These are phyloP conservation scores for Flagelloscypha sp. DNA, from an alignment of 768 basidiomycete species.

Conservation along the genomic window DNA sequence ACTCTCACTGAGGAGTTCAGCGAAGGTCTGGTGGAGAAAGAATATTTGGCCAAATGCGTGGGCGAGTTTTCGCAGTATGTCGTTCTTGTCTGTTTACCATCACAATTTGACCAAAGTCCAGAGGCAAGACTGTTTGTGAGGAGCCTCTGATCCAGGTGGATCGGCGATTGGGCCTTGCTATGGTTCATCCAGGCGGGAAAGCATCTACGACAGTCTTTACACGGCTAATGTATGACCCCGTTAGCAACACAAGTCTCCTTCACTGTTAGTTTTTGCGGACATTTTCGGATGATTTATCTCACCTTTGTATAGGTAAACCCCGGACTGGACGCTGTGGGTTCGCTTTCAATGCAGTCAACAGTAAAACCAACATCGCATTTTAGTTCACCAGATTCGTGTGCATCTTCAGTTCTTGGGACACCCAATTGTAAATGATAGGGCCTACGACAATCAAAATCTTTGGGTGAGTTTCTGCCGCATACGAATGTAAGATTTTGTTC, in stretches of 20 bases:
- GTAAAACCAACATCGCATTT: constrained; percentile 1
- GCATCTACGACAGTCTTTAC: constrained; percentile 59
- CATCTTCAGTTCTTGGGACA: constrained; percentile 67
- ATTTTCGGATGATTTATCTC: too few species aligned
- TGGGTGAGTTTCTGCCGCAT: constrained; percentile 31
- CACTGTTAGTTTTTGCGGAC: constrained; percentile 45
- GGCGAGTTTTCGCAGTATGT: constrained; percentile 60
- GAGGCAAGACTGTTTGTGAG: constrained; percentile 50
- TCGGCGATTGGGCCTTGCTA: constrained; percentile 65
- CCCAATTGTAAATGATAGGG: constrained; percentile 66
- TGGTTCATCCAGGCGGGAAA: constrained; percentile 67
- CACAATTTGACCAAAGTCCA: too few species aligned
- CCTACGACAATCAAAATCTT: constrained; percentile 49
- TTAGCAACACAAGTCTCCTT: constrained; percentile 54
- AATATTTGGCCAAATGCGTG: constrained; percentile 57
- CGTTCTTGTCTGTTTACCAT: too few species aligned
- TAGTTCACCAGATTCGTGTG: constrained; percentile 70
- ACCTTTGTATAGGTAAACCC: constrained; percentile 43
- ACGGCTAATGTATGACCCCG: constrained; percentile 46
- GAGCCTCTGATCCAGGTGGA: constrained; percentile 60
- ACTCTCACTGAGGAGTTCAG: constrained; percentile 50
- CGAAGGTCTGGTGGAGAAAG: constrained; percentile 50
- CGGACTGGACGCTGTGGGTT: constrained; percentile 60
- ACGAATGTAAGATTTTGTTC: too few species aligned
- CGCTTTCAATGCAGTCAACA: constrained; percentile 1